Base-by-base conservation (phyloP, 345 rosid genomes). In the Cardamine chenopodiifolia region DNA sequence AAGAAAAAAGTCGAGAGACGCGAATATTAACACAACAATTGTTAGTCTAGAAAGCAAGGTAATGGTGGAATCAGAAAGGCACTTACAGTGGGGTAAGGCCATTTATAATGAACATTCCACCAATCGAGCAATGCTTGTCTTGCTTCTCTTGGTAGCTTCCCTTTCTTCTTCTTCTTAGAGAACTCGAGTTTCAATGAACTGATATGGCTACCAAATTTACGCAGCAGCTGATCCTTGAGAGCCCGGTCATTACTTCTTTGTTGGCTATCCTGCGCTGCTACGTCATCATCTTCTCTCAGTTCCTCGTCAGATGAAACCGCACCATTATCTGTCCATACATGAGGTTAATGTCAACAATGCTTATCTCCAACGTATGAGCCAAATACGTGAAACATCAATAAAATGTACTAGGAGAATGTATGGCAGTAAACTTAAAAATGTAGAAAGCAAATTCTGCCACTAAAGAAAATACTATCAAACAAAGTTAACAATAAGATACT, bases 51-150 rank as follows among this genome's bases (percentile, higher is more conserved):
- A 32, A 28, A 62, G 29, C 6, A 28, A 45, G 15, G 17, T 25
- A 18, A 72, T 5, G 25, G 31, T 72, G 17, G 7, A 37, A 50
- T 52, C 20, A 54, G 14, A 57, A 12, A 19, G 47, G n/a, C 4
- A 37, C 68, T 75, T 81, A 88, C 97, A 70, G 97, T 87, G 8
- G 97, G 97, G 69, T 90, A 90, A 20, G 97, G 97, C 97, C 97
- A 90, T 72, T 83, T 87, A 77, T 87, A 82, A 76, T 90, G 97
- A 42, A 82, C 58, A 71, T 81, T 81, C 97, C 97, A 90, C 97
- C 97, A 90, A 17, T 83, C 84, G 1, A 88, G 88, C 37, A 90
- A 79, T 0, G 84, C 81, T 80, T 88, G 92, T 75, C 94, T 80
- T 22, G 97, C 93, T 79, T 87, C 97, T 80, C 84, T 83, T 0